These are phyloP conservation scores for Pyrenopolyporus hunteri DNA, from an alignment of 495 filamentous ascomycete genomes.

Conservation along the genomic window DNA sequence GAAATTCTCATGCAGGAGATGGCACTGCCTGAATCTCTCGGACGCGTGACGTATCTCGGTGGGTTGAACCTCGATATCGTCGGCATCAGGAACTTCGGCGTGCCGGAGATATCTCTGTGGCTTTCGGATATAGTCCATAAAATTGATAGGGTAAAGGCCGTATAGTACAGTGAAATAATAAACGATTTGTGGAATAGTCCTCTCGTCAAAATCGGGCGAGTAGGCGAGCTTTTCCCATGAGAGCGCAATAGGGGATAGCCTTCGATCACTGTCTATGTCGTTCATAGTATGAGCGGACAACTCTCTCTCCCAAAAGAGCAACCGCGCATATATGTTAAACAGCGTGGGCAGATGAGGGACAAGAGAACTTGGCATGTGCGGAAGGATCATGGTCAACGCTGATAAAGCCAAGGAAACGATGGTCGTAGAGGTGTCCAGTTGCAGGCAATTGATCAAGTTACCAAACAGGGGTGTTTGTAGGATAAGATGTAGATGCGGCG, in stretches of 20 bases:
- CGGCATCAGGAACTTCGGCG: conserved; percentile 63
- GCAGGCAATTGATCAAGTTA: conserved; percentile 70
- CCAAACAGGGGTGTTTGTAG: conserved; percentile 68
- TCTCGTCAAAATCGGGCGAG: conserved; percentile 61
- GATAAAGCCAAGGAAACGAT: conserved; percentile 71
- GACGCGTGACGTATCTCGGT: conserved; percentile 71
- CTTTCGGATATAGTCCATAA: conserved; percentile 77
- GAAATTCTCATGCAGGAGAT: conserved; percentile 77
- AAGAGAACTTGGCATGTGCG: conserved; percentile 72
- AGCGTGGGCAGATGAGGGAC: conserved; percentile 66
- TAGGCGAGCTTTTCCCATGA: conserved; percentile 66
- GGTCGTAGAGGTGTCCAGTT: conserved; percentile 72
- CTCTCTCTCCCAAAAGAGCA: conserved; percentile 74
- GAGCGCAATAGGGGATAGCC: conserved; percentile 27
- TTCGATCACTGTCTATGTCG: conserved; percentile 41
- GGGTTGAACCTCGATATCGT: conserved; percentile 74
- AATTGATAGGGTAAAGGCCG: conserved; percentile 79
- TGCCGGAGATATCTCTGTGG: conserved; percentile 72
- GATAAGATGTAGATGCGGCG: conserved; percentile 73
- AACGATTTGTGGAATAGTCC: conserved; percentile 70
- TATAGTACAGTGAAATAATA: conserved; percentile 81
- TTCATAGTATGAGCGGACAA: conserved; percentile 42
- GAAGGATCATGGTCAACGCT: conserved; percentile 74
- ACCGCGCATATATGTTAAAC: conserved; percentile 75
- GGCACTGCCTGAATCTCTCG: conserved; percentile 68